Conservation (phyloP, 257 asterid genomes). For the Solanum chaucha region DNA sequence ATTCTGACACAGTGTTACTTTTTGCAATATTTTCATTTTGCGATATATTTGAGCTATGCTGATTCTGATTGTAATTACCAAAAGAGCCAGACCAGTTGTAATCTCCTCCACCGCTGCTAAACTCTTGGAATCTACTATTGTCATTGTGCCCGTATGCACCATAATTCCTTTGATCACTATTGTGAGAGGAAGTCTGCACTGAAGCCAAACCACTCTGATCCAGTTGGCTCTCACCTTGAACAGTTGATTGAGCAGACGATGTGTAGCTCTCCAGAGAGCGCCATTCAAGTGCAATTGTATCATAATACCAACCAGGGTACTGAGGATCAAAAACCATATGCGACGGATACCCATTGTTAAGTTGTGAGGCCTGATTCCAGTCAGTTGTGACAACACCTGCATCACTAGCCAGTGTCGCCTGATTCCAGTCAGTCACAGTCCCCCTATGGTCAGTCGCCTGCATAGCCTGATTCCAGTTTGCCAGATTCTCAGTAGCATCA, state of each 20-base stretch:
- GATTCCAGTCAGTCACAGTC: conserved; percentile 15
- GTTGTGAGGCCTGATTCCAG: conserved; percentile 49
- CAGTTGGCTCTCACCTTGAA: conserved; percentile 36
- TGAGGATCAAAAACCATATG: conserved; percentile 91
- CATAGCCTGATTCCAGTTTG: conserved; percentile 44
- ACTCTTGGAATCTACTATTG: conserved; percentile 21
- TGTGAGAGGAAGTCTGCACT: conserved; percentile 24
- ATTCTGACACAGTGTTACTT: conserved; percentile 22
- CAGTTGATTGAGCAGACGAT: conserved; percentile 33
- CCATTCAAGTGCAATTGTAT: conserved; percentile 67
- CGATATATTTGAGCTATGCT: conserved; percentile 32
- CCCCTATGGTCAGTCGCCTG: conserved; percentile 15
- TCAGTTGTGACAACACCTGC: conserved; percentile 19
- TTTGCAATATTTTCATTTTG: conserved; percentile 26
- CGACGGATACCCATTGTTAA: conserved; percentile 57
- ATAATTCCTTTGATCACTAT: conserved; percentile 13
- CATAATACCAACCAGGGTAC: conserved; percentile 92
- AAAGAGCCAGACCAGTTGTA: conserved; percentile 36
- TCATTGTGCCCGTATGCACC: conserved; percentile 19
- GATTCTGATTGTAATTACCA: conserved; percentile 32
- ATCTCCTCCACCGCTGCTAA: conserved; percentile 31
- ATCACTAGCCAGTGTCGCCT: conserved; percentile 9
- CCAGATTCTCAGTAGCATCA: conserved; percentile 20
- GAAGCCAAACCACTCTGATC: conserved; percentile 28
- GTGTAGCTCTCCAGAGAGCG: conserved; percentile 48